Base-by-base conservation (phyloP, 345 rosid genomes). In the Euphorbia lathyris region DNA sequence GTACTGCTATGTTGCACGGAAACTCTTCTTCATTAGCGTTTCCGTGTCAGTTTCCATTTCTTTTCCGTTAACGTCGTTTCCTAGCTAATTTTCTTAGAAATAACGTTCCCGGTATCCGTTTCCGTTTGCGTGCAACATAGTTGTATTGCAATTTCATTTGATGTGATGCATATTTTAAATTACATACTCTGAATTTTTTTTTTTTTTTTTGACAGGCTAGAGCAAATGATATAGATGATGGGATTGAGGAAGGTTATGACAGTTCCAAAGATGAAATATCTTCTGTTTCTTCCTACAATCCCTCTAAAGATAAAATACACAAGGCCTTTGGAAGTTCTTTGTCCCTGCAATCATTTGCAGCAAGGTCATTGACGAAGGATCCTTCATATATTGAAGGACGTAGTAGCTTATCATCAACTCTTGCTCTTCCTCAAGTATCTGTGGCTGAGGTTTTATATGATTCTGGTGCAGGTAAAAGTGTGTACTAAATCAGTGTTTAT, bases 201-300 rank as follows among this genome's bases (percentile, higher is more conserved):
- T 62, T 36, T 66, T 38, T 58, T 66, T 55, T 70, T 60, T 68
- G 14, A 74, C 85, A 95, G 99, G 80, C 78, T 70, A 85, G 89
- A 83, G 96, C 84, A 69, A 87, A 85, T 86, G 97, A 90, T 56
- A 64, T 74, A 75, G 79, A 82, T 68, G 91, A 90, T 55, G 85
- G 83, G 71, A 81, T 80, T 66, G 97, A 88, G 75, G 97, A 92
- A 69, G 99, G 91, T 23, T 88, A 90, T 79, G 96, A 88, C 63
- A 95, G 99, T 83, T 88, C 93, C 65, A 86, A 87, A 65, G 99
- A 95, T 86, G 99, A 90, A 80, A 74, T 87, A 66, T 88, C 88
- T 36, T 90, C 97, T 73, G 87, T 92, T 80, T 95, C 97, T 51
- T 92, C 97, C 62, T 95, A 79, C 77, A 89, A 84, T 76, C 83